Percentiles rank a stretch among this genome's conserved stretches.
Conservation (phyloP, 225 moss, liverwort and hornwort species). For the Physcomitrium patens region DNA sequence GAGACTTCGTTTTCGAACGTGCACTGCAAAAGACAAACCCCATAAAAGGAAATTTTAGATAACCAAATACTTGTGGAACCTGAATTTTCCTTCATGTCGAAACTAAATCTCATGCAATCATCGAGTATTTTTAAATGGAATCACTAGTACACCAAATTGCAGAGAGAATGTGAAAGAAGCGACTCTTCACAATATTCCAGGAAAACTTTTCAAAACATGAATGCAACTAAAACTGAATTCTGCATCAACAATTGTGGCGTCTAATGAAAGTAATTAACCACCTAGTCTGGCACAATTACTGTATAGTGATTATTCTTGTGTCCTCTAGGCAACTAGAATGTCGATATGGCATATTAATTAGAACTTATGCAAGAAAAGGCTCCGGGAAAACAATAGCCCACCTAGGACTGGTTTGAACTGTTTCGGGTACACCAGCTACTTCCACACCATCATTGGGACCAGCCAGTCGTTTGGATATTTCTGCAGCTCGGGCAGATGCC, state of each 20-base stretch:
- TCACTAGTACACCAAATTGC: not conserved
- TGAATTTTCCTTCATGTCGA: not conserved
- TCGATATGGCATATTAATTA: not conserved
- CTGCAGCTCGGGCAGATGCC: constrained; percentile 93
- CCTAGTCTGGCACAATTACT: no score
- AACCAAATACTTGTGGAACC: not conserved
- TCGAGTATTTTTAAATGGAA: not conserved
- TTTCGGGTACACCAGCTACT: constrained; percentile 30
- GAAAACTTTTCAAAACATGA: not conserved
- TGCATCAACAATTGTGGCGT: not conserved
- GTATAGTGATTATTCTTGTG: not conserved
- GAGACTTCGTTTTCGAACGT: constrained; percentile 76
- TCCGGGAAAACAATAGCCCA: constrained; percentile 15
- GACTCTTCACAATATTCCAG: not conserved
- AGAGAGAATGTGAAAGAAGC: not conserved
- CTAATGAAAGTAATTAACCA: not conserved
- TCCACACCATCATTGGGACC: constrained; percentile 63
- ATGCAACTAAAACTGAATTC: not conserved
- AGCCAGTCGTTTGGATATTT: constrained; percentile 89
- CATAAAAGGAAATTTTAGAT: not conserved
- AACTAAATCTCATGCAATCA: not conserved
- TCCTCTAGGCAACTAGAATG: not conserved
- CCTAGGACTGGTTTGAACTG: constrained; percentile 55
- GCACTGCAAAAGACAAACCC: constrained; percentile 40
- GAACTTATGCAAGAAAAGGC: not conserved